Evolutionary conservation across 139 green algal species (phyloP).

Genomic region (Volvox reticuliferus): DNA sequence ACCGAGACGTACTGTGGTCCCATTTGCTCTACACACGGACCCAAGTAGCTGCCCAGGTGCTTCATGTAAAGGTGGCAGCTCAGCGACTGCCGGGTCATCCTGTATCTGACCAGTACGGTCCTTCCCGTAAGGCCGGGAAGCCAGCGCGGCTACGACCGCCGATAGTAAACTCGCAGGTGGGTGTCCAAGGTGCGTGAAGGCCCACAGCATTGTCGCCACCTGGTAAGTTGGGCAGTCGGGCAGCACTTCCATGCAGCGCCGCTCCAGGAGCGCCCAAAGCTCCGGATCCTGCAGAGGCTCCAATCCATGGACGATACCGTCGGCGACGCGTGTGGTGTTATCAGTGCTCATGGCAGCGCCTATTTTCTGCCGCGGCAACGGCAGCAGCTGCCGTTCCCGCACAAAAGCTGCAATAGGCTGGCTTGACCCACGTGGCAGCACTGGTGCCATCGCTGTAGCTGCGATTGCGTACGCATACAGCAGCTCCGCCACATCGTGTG

Average conservation of each 20-base stretch:
- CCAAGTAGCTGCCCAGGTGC: neutral
- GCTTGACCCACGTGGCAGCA: neutral
- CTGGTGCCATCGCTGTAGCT: too few relatives aligned
- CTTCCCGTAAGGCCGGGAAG: neutral
- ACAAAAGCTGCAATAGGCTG: too few relatives aligned
- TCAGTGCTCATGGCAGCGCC: neutral
- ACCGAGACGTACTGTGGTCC: too few relatives aligned
- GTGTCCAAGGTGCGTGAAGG: neutral
- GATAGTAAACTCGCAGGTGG: neutral
- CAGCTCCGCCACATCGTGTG: constrained; percentile 30
- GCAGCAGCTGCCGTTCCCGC: neutral
- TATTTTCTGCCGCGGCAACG: too few relatives aligned
- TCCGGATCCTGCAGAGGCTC: neutral
- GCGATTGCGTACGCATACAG: constrained; percentile 20
- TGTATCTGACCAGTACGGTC: too few relatives aligned
- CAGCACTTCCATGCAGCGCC: neutral
- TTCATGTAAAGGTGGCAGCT: neutral
- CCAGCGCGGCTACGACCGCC: neutral
- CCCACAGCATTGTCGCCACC: constrained; percentile 28
- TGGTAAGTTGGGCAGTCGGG: neutral
- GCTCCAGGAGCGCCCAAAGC: constrained; percentile 1
- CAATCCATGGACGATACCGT: neutral
- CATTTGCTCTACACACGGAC: too few relatives aligned
- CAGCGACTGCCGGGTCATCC: neutral
- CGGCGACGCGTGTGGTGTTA: neutral